Conservation (phyloP, 1,284 basidiomycete genomes). For the Kwoniella shivajii region DNA sequence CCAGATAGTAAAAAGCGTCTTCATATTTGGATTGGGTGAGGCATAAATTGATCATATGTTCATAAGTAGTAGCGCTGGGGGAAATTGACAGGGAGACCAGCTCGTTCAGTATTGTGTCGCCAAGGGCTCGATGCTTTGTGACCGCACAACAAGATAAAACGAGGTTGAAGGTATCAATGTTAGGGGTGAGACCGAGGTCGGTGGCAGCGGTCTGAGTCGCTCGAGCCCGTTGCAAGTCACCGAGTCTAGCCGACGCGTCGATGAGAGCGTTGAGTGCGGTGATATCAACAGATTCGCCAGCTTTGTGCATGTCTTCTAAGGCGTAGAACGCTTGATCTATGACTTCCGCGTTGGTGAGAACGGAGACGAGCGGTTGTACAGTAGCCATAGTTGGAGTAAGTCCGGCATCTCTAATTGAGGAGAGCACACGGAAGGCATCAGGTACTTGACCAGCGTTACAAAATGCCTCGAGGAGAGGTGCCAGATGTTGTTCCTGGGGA, state of each 20-base stretch:
- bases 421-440: constrained; percentile 44
- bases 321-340: constrained; percentile 69
- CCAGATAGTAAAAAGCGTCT: constrained; percentile 82
- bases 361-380: constrained; percentile 57
- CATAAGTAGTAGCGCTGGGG: constrained; percentile 65
- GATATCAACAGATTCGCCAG: constrained; percentile 61
- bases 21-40: constrained; percentile 73
- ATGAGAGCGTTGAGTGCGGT: constrained; percentile 68
- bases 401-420: constrained; percentile 36
- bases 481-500: constrained; percentile 61
- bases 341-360: constrained; percentile 59
- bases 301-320: constrained; percentile 64
- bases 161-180: constrained; percentile 68
- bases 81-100: constrained; percentile 51
- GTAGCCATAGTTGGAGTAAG: constrained; percentile 37
- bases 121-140: constrained; percentile 37
- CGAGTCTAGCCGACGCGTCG: constrained; percentile 63
- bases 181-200: constrained; percentile 63
- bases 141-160: constrained; percentile 67
- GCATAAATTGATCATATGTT: constrained; percentile 67
- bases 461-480: constrained; percentile 50
- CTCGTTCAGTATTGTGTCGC: constrained; percentile 44
- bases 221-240: constrained; percentile 74
- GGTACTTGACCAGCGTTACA: constrained; percentile 45
- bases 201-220: constrained; percentile 69